Base-by-base conservation (phyloP, 306 rosid species). In the Aeschynomene evenia region DNA sequence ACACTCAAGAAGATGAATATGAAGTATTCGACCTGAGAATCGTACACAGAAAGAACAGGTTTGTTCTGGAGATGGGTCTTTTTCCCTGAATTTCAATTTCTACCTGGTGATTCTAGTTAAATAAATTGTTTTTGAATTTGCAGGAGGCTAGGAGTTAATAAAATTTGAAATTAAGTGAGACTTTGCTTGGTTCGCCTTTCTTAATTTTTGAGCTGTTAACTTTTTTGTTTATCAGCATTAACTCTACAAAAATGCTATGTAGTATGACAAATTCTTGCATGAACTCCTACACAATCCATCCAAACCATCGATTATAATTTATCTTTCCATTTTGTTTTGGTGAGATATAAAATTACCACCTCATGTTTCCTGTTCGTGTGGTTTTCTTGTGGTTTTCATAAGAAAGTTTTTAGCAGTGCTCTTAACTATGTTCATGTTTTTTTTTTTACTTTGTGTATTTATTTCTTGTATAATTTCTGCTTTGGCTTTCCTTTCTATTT, bases 11-110 rank as follows among this genome's bases (percentile, higher is more conserved):
- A 22, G 90, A 91, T 34, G 97, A 90, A 46, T 82, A 76, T 55
- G 99, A 95, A 84, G 91, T 91, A 34, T 91, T 91, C 52, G 85
- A 95, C 46, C 84, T 95, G 19, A 86, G 95, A 86, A 83, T 95
- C 57, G 58, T 95, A 81, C 99, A 95, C 79, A 84, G 99, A 70
- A 95, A 89, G 63, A 95, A 95, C 88, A 95, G 99, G 99, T 95
- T 81, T 57, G 80, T 55, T 40, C 83, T 59, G 46, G 39, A 36
- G 16, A 23, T 21, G 43, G 43, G 29, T 69, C 55, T 37, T 40
- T n/a, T 56, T 34, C 60, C 26, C 56, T 68, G 29, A 40, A 59
- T 48, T 78, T 72, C 71, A 20, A 7, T 10, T 71, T 82, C 51
- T 65, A 29, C 73, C 57, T 57, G 46, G 13, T 50, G 48, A 54